Evolutionary conservation across 2,329 filamentous ascomycete genomes (phyloP).

Genomic region (Verticillium isaacii): DNA sequence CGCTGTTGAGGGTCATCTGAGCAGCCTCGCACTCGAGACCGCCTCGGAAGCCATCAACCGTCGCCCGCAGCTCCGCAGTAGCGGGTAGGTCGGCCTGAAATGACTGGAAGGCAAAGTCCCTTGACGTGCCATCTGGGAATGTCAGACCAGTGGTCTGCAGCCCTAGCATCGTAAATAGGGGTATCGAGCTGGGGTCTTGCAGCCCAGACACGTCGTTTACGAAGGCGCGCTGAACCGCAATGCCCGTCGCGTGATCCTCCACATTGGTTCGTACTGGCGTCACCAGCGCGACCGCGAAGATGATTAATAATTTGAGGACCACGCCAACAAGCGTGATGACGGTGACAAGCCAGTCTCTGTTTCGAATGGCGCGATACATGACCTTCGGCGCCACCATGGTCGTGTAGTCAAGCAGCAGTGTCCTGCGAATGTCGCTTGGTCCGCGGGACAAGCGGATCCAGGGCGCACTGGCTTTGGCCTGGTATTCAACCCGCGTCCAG

Average conservation of each 20-base stretch:
- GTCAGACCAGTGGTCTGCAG: slow-evolving; percentile 19
- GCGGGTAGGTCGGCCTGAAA: slow-evolving; percentile 20
- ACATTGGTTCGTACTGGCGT: slow-evolving; percentile 23
- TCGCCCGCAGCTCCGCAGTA: slow-evolving; percentile 20
- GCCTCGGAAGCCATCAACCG: slow-evolving; percentile 28
- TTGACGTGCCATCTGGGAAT: slow-evolving; percentile 26
- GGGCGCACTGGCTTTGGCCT: slow-evolving; percentile 29
- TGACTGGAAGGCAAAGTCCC: slow-evolving; percentile 27
- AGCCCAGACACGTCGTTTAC: slow-evolving; percentile 18
- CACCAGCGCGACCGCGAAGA: slow-evolving; percentile 30
- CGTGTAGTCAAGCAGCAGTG: slow-evolving; percentile 30
- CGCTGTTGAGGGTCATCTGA: slow-evolving; percentile 16
- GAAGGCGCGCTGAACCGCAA: slow-evolving; percentile 23
- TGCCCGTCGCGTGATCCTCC: slow-evolving; percentile 14
- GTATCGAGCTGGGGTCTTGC: background rate
- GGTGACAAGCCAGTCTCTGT: slow-evolving; percentile 28
- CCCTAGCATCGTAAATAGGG: slow-evolving; percentile 22
- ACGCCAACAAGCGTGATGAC: slow-evolving; percentile 19
- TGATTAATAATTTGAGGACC: slow-evolving; percentile 25
- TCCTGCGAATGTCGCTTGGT: slow-evolving; percentile 22
- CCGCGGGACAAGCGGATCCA: slow-evolving; percentile 28
- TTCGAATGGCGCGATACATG: slow-evolving; percentile 21
- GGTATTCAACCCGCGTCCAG: slow-evolving; percentile 33
- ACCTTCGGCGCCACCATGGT: slow-evolving; percentile 23
- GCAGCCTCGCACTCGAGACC: slow-evolving; percentile 25